phyloP scores from a whole-genome alignment of 306 rosid genomes.

The Cicer arietinum region DNA sequence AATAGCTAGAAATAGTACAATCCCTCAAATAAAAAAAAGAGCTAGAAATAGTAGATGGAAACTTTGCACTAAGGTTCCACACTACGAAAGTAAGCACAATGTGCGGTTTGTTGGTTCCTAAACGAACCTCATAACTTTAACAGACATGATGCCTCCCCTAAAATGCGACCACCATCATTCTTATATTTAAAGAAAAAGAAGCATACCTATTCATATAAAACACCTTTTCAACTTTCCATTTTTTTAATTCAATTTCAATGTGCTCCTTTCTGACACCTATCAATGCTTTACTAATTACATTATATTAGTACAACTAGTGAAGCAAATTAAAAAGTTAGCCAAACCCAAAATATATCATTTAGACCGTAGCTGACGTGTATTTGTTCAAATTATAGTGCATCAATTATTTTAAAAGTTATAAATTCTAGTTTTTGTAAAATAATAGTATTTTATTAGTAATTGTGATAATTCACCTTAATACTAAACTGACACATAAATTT shows the following conservation, averaged over 20 bases:
- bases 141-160: conserved; percentile 60
- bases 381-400: too few species aligned
- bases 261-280: conserved; percentile 14
- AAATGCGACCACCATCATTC: conserved; percentile 76
- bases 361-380: too few species aligned
- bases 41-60: too few species aligned
- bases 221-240: conserved; percentile 22
- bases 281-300: not conserved
- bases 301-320: too few species aligned
- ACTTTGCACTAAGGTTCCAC: conserved; percentile 54
- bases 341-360: too few species aligned
- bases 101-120: conserved; percentile 24
- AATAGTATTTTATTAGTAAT: too few species aligned
- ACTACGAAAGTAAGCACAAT: conserved; percentile 44
- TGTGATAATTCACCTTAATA: too few species aligned
- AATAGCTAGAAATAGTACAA: not conserved
- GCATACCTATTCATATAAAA: conserved; percentile 17
- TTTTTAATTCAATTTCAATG: not conserved
- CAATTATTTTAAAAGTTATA: too few species aligned
- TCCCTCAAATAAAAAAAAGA: too few species aligned
- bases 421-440: too few species aligned
- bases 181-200: conserved; percentile 40
- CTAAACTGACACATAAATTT: too few species aligned
- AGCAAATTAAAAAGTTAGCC: too few species aligned
- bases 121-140: conserved; percentile 56